phyloP scores from a whole-genome alignment of 2,329 filamentous ascomycete genomes.

The Epichloe amarillans region DNA sequence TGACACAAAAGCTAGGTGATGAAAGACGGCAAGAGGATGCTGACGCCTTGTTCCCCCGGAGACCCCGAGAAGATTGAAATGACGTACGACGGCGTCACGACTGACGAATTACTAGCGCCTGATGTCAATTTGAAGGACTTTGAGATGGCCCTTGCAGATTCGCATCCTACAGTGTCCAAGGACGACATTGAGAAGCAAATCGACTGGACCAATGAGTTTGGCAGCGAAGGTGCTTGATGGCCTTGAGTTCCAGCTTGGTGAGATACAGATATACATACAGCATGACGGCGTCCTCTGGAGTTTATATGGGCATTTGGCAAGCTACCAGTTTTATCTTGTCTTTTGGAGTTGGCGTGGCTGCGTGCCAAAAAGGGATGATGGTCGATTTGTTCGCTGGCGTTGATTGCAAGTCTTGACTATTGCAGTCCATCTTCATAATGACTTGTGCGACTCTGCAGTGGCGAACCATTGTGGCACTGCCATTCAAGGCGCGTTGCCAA shows the following conservation, averaged over 20 bases:
- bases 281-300: constrained; percentile 19
- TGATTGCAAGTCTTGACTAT: neutral
- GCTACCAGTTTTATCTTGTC: constrained; percentile 7
- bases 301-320: constrained; percentile 13
- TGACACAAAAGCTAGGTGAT: constrained; percentile 41
- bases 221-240: constrained; percentile 61
- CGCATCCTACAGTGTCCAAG: constrained; percentile 76
- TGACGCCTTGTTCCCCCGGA: constrained; percentile 89
- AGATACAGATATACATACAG: constrained; percentile 9
- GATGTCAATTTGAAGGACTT: constrained; percentile 84
- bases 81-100: constrained; percentile 79
- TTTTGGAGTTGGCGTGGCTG: constrained; percentile 1
- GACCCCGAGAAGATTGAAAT: constrained; percentile 79
- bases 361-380: neutral
- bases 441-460: neutral
- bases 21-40: constrained; percentile 50
- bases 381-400: neutral
- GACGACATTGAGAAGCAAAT: constrained; percentile 74
- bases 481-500: too few relatives aligned
- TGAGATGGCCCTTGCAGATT: constrained; percentile 76
- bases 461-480: neutral
- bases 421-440: neutral
- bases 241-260: constrained; percentile 1
- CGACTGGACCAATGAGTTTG: constrained; percentile 94
- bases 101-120: constrained; percentile 75